These are phyloP conservation scores for Pseudogymnoascus sp. DNA, from an alignment of 2,329 filamentous ascomycete species.

Conservation along the genomic window DNA sequence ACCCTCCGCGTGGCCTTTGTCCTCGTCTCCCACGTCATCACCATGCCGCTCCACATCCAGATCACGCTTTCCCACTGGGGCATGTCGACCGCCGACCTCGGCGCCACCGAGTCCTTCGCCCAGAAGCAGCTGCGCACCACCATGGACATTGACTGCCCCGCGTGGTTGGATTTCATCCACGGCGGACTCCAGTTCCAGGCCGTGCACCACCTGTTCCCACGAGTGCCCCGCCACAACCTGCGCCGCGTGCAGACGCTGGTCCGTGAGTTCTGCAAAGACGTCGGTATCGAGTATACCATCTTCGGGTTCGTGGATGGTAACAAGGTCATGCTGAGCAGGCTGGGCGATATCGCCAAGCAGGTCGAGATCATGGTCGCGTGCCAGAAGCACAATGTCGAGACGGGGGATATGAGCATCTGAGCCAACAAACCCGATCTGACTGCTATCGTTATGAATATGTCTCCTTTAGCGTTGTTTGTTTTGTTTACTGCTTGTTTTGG, in stretches of 20 bases:
- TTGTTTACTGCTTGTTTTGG: not conserved
- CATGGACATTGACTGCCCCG: constrained; percentile 67
- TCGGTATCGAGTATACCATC: constrained; percentile 54
- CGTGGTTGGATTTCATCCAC: constrained; percentile 66
- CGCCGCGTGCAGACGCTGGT: constrained; percentile 53
- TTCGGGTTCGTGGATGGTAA: constrained; percentile 58
- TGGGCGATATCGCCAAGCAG: constrained; percentile 55
- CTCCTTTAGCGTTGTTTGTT: not conserved
- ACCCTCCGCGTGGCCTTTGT: constrained; percentile 53
- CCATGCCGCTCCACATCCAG: constrained; percentile 63
- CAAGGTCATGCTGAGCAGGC: constrained; percentile 43
- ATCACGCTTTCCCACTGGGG: constrained; percentile 68
- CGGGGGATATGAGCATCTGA: constrained; percentile 12
- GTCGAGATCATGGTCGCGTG: constrained; percentile 53
- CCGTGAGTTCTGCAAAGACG: constrained; percentile 57
- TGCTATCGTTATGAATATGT: not conserved
- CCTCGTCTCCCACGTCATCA: constrained; percentile 56
- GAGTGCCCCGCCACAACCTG: constrained; percentile 62
- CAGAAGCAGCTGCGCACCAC: constrained; percentile 65
- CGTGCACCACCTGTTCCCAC: constrained; percentile 63
- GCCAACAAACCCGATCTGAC: not conserved
- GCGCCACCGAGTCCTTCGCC: constrained; percentile 58
- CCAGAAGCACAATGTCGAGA: constrained; percentile 43
- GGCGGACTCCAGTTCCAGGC: constrained; percentile 68
- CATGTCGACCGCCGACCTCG: constrained; percentile 61